Base-by-base conservation (phyloP, 192 early-diverging fungal species). In the Gamsiella multidivaricata region DNA sequence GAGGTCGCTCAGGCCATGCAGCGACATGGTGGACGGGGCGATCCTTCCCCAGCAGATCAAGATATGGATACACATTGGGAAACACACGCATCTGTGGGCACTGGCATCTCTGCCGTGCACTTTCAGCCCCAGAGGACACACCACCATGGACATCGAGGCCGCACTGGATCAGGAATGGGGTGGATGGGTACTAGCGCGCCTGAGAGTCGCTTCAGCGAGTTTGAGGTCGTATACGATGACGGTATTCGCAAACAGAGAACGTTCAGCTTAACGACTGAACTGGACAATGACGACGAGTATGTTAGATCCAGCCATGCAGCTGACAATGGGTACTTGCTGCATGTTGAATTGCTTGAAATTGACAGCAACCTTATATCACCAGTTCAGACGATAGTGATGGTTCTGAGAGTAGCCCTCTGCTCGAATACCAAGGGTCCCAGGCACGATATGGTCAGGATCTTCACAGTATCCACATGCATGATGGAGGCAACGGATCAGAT, bases 211-310 rank as follows among this genome's bases (percentile, higher is more conserved):
- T 59, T 69, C 47, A 78, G 74, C 31, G 74, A 69, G 41, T 78
- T 78, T 69, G 74, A 78, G 47, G 74, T 78, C 18, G 74, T 78
- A 1, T 78, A 78, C 29, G 74, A 78, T 39, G 74, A 78, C 28
- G 74, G 74, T 32, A 43, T 78, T n/a, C 74, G 74, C 28, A 78
- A 69, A 41, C 74, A 78, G 29, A 61, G 74, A 22, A 78, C 74
- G 0, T 78, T 78, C 42, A 78, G 74, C 53, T 39, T 78, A 3
- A 69, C 74, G 9, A 78, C 74, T 10, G 52, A 78, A 18, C 8
- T 47, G 3, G 61, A n/a, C n/a, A n/a, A 63, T 37, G 26, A 51
- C 8, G 50, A 76, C 5, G 64, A 76, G 72, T 68, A 76, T 47
- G 71, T 45, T n/a, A 12, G 1, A 0, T 3, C 51, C 22, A n/a